These are phyloP conservation scores for Russula olivacea DNA, from an alignment of 768 basidiomycete genomes.

Conservation along the genomic window DNA sequence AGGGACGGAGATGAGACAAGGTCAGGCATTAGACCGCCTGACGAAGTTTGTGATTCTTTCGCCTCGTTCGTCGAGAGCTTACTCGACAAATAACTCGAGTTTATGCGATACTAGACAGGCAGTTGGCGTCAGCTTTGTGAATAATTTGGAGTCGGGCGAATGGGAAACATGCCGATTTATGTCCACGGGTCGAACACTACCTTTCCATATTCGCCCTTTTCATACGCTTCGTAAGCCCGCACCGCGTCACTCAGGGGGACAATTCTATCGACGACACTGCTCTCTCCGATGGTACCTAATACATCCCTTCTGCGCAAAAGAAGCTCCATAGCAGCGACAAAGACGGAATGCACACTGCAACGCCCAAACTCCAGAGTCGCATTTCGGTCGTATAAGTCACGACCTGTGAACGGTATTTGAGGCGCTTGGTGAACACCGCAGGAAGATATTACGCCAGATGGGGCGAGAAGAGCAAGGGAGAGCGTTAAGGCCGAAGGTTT, in stretches of 20 bases:
- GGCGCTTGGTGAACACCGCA: constrained; percentile 64
- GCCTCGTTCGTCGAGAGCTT: constrained; percentile 49
- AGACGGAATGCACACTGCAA: constrained; percentile 74
- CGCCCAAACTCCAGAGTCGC: constrained; percentile 76
- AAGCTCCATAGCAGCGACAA: constrained; percentile 63
- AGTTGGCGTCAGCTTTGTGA: constrained; percentile 3
- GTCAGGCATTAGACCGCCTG: constrained; percentile 38
- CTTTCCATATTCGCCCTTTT: constrained; percentile 69
- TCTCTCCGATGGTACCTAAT: constrained; percentile 63
- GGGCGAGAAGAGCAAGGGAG: constrained; percentile 63
- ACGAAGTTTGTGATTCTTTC: constrained; percentile 51
- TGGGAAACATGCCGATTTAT: constrained; percentile 17
- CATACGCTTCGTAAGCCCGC: constrained; percentile 58
- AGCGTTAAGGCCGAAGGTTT: constrained; percentile 56
- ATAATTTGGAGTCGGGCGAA: constrained; percentile 3
- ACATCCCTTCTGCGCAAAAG: constrained; percentile 65
- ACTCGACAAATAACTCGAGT: constrained; percentile 20
- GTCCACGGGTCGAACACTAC: constrained; percentile 71
- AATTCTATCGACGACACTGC: constrained; percentile 63
- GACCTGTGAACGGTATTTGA: constrained; percentile 49
- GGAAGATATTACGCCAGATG: constrained; percentile 70
- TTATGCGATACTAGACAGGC: constrained; percentile 10
- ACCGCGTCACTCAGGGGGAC: constrained; percentile 53
- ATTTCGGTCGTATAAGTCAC: constrained; percentile 67
- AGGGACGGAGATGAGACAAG: constrained; percentile 50